Conservation (phyloP, 371 early-diverging fungal genomes). For the Rhizopus microsporus region DNA sequence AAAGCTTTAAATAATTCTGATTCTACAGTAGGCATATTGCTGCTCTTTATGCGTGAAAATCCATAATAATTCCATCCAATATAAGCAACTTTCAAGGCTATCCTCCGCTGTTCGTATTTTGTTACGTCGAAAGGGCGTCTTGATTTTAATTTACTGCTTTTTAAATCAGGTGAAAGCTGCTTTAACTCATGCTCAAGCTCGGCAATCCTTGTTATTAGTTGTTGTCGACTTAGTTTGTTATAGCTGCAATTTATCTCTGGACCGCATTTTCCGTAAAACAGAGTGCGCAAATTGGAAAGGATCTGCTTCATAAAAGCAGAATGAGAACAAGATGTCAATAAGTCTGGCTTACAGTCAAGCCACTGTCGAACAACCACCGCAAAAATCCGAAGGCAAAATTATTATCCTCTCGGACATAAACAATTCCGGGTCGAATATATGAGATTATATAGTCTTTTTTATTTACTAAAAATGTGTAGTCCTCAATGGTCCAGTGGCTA, state of each 20-base stretch:
- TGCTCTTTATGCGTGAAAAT: conserved; percentile 70
- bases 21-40: conserved; percentile 76
- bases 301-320: not conserved
- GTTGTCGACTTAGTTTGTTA: conserved; percentile 4
- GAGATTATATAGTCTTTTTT: no score
- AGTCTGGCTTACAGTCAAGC: no score
- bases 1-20: conserved; percentile 81
- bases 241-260: conserved; percentile 2
- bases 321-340: no score
- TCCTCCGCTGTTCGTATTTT: conserved; percentile 71
- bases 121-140: conserved; percentile 76
- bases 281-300: not conserved
- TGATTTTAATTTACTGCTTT: not conserved
- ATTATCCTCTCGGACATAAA: no score
- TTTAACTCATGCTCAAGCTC: conserved; percentile 10
- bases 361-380: no score
- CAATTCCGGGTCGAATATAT: no score
- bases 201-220: conserved; percentile 15
- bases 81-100: conserved; percentile 91
- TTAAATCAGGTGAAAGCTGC: not conserved
- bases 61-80: conserved; percentile 93
- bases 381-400: no score
- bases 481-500: conserved; percentile 59
- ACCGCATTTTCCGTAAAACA: not conserved
- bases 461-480: conserved; percentile 12